Percentiles rank a stretch among this genome's conserved stretches.
Evolutionary conservation across 495 filamentous ascomycete species (phyloP).

Genomic region (Podospora conica): DNA sequence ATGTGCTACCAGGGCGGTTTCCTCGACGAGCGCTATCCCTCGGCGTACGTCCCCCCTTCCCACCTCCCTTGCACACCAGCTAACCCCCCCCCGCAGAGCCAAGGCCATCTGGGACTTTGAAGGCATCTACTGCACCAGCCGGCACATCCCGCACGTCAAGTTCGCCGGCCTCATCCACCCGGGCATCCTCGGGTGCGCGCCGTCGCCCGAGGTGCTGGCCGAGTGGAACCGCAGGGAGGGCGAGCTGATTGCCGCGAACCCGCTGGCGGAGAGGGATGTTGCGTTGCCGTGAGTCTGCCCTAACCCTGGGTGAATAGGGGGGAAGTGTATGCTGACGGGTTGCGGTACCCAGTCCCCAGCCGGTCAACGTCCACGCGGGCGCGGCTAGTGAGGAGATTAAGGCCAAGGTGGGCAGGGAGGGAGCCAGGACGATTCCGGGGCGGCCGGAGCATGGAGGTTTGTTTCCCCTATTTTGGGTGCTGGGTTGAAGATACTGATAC

Average conservation of each 20-base stretch:
- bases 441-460: constrained; percentile 58
- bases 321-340: not conserved
- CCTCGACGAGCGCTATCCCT: constrained; percentile 82
- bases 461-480: constrained; percentile 19
- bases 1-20: constrained; percentile 60
- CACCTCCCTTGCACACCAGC: not conserved
- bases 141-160: constrained; percentile 84
- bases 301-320: not conserved
- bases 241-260: constrained; percentile 64
- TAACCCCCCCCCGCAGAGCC: constrained; percentile 43
- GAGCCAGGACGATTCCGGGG: constrained; percentile 82
- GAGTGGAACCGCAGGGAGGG: constrained; percentile 79
- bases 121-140: constrained; percentile 84
- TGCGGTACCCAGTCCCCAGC: constrained; percentile 45
- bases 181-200: constrained; percentile 87
- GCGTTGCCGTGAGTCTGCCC: constrained; percentile 52
- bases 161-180: constrained; percentile 94
- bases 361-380: constrained; percentile 66
- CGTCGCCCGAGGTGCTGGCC: constrained; percentile 57
- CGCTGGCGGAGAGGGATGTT: constrained; percentile 62
- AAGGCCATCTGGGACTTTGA: constrained; percentile 98
- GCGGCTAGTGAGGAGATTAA: constrained; percentile 54
- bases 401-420: constrained; percentile 75
- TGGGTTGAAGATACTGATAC: too few species aligned
- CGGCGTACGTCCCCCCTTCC: constrained; percentile 47